Conservation (phyloP, 805 yeast genomes). For the Diddensiella caesifluorescens region DNA sequence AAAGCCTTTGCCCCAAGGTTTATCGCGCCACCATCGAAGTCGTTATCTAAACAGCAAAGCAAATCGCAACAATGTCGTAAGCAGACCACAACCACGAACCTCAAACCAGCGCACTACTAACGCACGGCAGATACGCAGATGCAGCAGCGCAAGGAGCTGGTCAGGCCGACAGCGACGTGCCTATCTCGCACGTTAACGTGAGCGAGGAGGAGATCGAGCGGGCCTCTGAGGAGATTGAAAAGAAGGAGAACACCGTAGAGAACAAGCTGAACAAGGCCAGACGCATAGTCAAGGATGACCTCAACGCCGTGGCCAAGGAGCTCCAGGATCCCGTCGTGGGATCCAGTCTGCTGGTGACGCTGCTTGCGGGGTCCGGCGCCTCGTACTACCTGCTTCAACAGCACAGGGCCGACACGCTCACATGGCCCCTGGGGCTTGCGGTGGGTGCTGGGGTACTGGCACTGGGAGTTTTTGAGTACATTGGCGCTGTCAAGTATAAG, state of each 20-base stretch:
- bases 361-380: slow-evolving; percentile 21
- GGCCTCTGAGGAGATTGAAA: slow-evolving; percentile 2
- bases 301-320: slow-evolving; percentile 12
- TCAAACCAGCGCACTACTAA: too few species aligned
- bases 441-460: slow-evolving; percentile 13
- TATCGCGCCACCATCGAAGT: too few species aligned
- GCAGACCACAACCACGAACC: too few species aligned
- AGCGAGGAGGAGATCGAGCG: slow-evolving; percentile 7
- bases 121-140: slow-evolving; percentile 17
- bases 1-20: too few species aligned
- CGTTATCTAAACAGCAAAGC: too few species aligned
- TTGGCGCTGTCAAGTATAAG: slow-evolving; percentile 6
- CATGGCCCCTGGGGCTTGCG: slow-evolving; percentile 16
- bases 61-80: too few species aligned
- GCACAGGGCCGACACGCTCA: slow-evolving; percentile 18
- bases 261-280: slow-evolving; percentile 2
- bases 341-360: slow-evolving; percentile 16
- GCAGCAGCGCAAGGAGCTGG: slow-evolving; percentile 13
- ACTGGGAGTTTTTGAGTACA: slow-evolving; percentile 12
- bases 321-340: slow-evolving; percentile 24
- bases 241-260: slow-evolving; percentile 4
- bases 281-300: slow-evolving; percentile 9
- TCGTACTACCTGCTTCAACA: slow-evolving; percentile 15
- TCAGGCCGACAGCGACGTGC: slow-evolving; percentile 8
- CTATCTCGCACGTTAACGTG: slow-evolving; percentile 1